Evolutionary conservation across 805 yeast genomes (phyloP).

Genomic region (Zygoascus tannicola): DNA sequence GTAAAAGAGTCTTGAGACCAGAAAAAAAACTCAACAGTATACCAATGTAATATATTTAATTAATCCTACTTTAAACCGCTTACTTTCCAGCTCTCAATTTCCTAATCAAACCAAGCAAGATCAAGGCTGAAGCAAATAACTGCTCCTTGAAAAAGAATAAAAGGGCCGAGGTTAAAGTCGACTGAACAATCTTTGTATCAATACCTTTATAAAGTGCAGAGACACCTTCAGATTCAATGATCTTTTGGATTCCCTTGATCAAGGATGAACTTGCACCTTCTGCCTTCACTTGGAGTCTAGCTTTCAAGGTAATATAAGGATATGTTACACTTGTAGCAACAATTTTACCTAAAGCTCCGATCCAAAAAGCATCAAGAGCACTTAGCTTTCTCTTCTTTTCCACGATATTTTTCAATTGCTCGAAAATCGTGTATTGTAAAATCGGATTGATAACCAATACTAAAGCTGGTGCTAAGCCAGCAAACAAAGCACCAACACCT

Average conservation of each 20-base stretch:
- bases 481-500: constrained; percentile 64
- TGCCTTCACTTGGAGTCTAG: constrained; percentile 69
- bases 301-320: constrained; percentile 80
- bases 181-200: constrained; percentile 67
- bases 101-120: constrained; percentile 39
- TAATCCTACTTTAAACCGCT: neutral
- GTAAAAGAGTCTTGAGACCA: too few species aligned
- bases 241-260: constrained; percentile 38
- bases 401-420: constrained; percentile 65
- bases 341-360: constrained; percentile 86
- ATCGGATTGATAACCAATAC: constrained; percentile 81
- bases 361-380: constrained; percentile 67
- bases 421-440: constrained; percentile 85
- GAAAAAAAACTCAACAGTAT: too few species aligned
- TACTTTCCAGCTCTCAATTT: constrained; percentile 7
- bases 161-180: constrained; percentile 82
- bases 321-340: constrained; percentile 84
- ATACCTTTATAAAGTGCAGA: constrained; percentile 76
- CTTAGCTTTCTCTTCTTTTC: constrained; percentile 46
- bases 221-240: constrained; percentile 62
- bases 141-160: constrained; percentile 87
- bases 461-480: constrained; percentile 83
- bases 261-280: constrained; percentile 22
- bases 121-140: constrained; percentile 51
- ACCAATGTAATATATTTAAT: neutral